A percentile compares a stretch with the other conserved stretches of the same genome.
Conservation (phyloP, 371 early-diverging fungal genomes). For the Syncephalastrum racemosum region DNA sequence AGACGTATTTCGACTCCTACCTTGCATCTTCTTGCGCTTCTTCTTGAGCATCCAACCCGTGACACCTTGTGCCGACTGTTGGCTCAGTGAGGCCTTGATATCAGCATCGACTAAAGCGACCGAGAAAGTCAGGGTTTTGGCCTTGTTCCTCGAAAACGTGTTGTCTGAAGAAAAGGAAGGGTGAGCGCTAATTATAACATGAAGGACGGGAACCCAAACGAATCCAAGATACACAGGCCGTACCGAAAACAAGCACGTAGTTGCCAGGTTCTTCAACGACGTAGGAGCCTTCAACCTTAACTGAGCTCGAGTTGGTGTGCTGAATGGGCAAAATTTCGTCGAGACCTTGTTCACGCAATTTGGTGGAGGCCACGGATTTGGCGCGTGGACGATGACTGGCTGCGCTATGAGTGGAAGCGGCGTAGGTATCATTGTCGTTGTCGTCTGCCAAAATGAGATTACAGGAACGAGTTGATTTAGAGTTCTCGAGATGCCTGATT, state of each 20-base stretch:
- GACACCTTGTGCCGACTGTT: conserved; percentile 21
- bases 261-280: conserved; percentile 38
- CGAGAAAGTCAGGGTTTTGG: conserved; percentile 84
- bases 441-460: conserved; percentile 5
- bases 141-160: conserved; percentile 85
- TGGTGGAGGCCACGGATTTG: conserved; percentile 24
- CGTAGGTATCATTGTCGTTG: conserved; percentile 8
- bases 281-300: conserved; percentile 30
- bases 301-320: conserved; percentile 27
- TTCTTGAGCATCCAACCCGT: conserved; percentile 74
- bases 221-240: neutral
- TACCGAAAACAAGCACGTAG: conserved; percentile 46
- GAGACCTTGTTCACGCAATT: conserved; percentile 23
- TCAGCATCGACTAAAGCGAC: conserved; percentile 44
- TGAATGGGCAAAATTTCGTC: conserved; percentile 33
- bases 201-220: neutral
- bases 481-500: neutral
- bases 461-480: too few species aligned
- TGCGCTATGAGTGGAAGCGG: neutral
- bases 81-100: conserved; percentile 4
- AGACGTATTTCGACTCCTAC: conserved; percentile 23
- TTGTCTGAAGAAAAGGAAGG: conserved; percentile 60
- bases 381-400: conserved; percentile 14
- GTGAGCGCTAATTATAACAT: neutral
- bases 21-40: conserved; percentile 70